A percentile compares a stretch with the other conserved stretches of the same genome.
phyloP scores from a whole-genome alignment of 2,329 filamentous ascomycete species.

The Colletotrichum somersetense region DNA sequence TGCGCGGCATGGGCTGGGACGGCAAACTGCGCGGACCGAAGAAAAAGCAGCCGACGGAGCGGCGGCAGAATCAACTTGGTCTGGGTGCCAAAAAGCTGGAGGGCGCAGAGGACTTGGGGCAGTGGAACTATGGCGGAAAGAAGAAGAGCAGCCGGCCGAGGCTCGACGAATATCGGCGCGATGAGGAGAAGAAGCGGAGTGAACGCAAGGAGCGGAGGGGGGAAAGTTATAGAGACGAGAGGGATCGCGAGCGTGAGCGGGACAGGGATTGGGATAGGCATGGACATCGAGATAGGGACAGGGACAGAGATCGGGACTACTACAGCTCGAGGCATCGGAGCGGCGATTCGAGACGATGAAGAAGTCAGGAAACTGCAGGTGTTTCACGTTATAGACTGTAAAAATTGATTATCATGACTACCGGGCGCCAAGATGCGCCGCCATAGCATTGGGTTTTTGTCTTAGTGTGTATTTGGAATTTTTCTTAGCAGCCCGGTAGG shows the following conservation, averaged over 20 bases:
- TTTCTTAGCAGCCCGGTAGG: too few species aligned
- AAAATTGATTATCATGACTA: neutral
- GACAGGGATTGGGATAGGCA: slow-evolving; percentile 46
- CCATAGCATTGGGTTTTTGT: neutral
- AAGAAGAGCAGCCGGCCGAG: slow-evolving; percentile 59
- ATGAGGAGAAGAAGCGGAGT: slow-evolving; percentile 52
- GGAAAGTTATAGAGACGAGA: slow-evolving; percentile 56
- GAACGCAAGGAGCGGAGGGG: slow-evolving; percentile 50
- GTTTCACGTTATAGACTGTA: neutral
- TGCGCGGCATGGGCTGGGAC: slow-evolving; percentile 97
- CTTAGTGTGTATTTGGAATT: neutral
- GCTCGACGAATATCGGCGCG: slow-evolving; percentile 62
- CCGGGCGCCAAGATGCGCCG: neutral
- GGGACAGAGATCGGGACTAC: slow-evolving; percentile 37
- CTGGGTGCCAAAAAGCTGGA: slow-evolving; percentile 89
- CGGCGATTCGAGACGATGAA: slow-evolving; percentile 37
- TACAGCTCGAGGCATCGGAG: slow-evolving; percentile 34
- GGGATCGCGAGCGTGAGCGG: slow-evolving; percentile 53
- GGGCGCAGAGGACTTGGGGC: slow-evolving; percentile 78
- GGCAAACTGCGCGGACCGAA: slow-evolving; percentile 67
- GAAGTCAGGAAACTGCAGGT: neutral
- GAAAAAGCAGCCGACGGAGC: slow-evolving; percentile 73
- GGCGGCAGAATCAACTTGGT: slow-evolving; percentile 84
- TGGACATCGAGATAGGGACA: slow-evolving; percentile 49
- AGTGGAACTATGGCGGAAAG: slow-evolving; percentile 79